A percentile compares a stretch with the other conserved stretches of the same genome.
These are phyloP conservation scores for Sporothrix mexicana DNA, from an alignment of 2,329 filamentous ascomycete species.

Conservation along the genomic window DNA sequence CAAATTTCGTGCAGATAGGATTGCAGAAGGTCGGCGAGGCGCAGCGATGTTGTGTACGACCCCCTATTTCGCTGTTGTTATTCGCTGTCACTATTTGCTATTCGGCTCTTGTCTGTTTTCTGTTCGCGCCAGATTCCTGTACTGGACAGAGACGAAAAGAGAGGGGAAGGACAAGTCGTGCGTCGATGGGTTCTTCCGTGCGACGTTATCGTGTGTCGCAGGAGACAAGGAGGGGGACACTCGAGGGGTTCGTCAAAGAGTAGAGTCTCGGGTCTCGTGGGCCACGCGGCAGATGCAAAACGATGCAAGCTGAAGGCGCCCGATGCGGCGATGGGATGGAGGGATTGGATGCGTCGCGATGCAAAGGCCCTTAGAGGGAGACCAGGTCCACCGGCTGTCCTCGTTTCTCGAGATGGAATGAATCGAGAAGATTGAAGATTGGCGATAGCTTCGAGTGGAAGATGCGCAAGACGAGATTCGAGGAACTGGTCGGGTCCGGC, in stretches of 20 bases:
- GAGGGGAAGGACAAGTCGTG: background rate
- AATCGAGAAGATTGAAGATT: background rate
- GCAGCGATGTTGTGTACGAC: slow-evolving; percentile 22
- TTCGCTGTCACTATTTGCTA: background rate
- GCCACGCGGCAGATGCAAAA: slow-evolving; percentile 19
- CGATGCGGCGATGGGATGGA: slow-evolving; percentile 6
- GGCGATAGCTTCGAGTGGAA: background rate
- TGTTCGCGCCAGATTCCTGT: background rate
- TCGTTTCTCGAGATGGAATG: background rate
- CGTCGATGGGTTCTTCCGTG: slow-evolving; percentile 26
- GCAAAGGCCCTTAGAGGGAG: background rate
- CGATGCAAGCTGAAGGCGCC: slow-evolving; percentile 9
- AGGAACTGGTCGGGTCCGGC: too few species aligned
- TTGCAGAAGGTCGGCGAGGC: slow-evolving; percentile 19
- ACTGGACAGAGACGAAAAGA: too few species aligned
- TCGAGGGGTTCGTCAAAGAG: slow-evolving; percentile 3
- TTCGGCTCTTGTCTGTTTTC: background rate
- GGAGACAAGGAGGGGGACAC: background rate
- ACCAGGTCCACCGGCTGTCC: background rate
- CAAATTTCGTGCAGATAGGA: background rate
- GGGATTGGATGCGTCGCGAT: slow-evolving; percentile 9
- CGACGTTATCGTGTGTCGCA: slow-evolving; percentile 26
- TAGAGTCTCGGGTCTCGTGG: background rate
- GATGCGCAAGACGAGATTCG: background rate
- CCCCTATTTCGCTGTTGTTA: slow-evolving; percentile 8